Base-by-base conservation (phyloP, 805 yeast genomes). In the Limtongia smithiae region DNA sequence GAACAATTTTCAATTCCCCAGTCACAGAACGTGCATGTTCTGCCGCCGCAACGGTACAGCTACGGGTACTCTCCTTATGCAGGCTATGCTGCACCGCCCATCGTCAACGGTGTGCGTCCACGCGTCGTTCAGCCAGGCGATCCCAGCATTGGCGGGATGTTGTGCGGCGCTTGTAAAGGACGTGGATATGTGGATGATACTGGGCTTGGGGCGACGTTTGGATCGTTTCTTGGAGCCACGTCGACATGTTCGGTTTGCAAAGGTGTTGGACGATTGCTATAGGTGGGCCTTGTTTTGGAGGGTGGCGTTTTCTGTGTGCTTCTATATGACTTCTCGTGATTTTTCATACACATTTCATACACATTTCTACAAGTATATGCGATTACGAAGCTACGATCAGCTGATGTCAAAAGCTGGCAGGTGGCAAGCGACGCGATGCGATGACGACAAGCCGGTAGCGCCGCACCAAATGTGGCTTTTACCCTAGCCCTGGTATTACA, bases 131-230 rank as follows among this genome's bases (percentile, higher is more conserved):
- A 61, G 18, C 93, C 95, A 0, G 95, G 95, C 1, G 95, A 86
- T 60, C 91, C 93, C 1, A 60, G 81, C 28, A 63, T 77, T 54
- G 95, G 95, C 0, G 95, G 95, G 0, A 64, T 72, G 0, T 57
- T 82, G 2, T 87, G 95, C 68, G 87, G 86, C 0, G 69, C 79
- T 43, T 87, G 94, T 60, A 62, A 82, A 47, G 93, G 93, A 1
- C 52, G 74, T 1, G 93, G 94, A 1, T 58, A 72, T 46, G 71
- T 75, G 1, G 67, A 69, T 24, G 77, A 79, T 59, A 69, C 85
- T n/a, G 51, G 51, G 7, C 24, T 51, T 5, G 46, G 50, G 18
- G 27, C 37, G 9, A 25, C 41, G 18, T 9, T 48, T 20, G 45
- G 45, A 4, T 44, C 27, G 9, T 4, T 48, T n/a, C 14, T 48